These are phyloP conservation scores for Alternaria rosae DNA, from an alignment of 2,329 filamentous ascomycete species.

Conservation along the genomic window DNA sequence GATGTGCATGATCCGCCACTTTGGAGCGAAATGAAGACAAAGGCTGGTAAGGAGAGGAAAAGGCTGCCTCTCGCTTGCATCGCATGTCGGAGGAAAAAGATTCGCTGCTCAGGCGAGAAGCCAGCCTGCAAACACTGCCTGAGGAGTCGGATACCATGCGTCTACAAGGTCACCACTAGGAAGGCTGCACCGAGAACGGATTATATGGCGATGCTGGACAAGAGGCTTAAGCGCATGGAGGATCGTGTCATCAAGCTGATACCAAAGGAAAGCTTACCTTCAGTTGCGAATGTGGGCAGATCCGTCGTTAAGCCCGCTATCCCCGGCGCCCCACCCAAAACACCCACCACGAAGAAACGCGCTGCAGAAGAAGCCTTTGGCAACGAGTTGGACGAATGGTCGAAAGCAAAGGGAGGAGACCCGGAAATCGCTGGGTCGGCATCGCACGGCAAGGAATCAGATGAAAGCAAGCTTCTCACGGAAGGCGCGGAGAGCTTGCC, in stretches of 20 bases:
- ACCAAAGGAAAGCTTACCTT: constrained; percentile 81
- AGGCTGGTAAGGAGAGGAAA: constrained; percentile 93
- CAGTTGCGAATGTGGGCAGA: constrained; percentile 72
- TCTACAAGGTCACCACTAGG: constrained; percentile 95
- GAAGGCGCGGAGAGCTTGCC: constrained; percentile 87
- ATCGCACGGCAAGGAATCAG: constrained; percentile 60
- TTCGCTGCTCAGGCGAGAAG: constrained; percentile 96
- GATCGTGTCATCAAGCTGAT: constrained; percentile 96
- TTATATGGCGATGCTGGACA: constrained; percentile 99
- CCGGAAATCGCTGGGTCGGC: constrained; percentile 60
- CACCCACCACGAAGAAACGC: constrained; percentile 75
- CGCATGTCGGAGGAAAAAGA: constrained; percentile 95
- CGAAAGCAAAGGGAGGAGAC: constrained; percentile 63
- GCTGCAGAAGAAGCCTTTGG: constrained; percentile 87
- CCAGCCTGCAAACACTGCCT: constrained; percentile 97
- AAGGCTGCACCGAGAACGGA: constrained; percentile 95
- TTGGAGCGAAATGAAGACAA: constrained; percentile 63
- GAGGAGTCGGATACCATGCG: constrained; percentile 89
- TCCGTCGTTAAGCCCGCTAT: constrained; percentile 84
- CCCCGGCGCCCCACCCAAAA: constrained; percentile 64
- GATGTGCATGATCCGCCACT: constrained; percentile 49
- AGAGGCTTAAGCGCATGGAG: constrained; percentile 95
- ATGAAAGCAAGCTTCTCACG: constrained; percentile 78
- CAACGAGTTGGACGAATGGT: constrained; percentile 81
- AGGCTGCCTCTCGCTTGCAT: constrained; percentile 92